Percentiles rank a stretch among this genome's conserved stretches.
These are phyloP conservation scores for Dacryopinax primogenitus DNA, from an alignment of 768 basidiomycete species.

Conservation along the genomic window DNA sequence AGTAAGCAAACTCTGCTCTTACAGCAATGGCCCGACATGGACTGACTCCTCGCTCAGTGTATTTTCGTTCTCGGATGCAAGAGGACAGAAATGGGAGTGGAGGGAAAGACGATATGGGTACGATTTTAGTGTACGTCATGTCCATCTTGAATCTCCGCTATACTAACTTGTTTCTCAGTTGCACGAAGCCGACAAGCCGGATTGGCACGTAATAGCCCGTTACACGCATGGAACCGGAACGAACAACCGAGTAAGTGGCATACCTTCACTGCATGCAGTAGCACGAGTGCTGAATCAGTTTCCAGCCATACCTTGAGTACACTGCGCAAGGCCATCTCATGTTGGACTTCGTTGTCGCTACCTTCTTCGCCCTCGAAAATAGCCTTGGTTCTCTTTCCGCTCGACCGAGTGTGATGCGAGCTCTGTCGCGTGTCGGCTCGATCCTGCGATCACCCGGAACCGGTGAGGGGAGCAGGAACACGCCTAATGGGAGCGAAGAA, in stretches of 20 bases:
- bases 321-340: conserved; percentile 1
- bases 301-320: background rate
- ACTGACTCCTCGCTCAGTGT: background rate
- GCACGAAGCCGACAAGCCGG: conserved; percentile 6
- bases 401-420: background rate
- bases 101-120: background rate
- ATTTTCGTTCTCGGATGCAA: conserved; percentile 3
- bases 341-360: conserved; percentile 1
- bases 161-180: background rate
- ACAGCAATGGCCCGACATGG: background rate
- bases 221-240: background rate
- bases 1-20: background rate
- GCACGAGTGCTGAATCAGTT: background rate
- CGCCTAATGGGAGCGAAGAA: background rate
- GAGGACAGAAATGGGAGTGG: conserved; percentile 6
- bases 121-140: background rate
- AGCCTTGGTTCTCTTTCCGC: background rate
- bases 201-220: background rate
- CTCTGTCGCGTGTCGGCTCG: background rate
- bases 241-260: background rate
- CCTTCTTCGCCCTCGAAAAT: conserved; percentile 3
- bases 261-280: background rate
- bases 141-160: too few relatives aligned
- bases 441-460: background rate
- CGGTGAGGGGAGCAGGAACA: background rate